Conservation (phyloP, 106 monocot genomes). For the Apostasia ramifera region DNA sequence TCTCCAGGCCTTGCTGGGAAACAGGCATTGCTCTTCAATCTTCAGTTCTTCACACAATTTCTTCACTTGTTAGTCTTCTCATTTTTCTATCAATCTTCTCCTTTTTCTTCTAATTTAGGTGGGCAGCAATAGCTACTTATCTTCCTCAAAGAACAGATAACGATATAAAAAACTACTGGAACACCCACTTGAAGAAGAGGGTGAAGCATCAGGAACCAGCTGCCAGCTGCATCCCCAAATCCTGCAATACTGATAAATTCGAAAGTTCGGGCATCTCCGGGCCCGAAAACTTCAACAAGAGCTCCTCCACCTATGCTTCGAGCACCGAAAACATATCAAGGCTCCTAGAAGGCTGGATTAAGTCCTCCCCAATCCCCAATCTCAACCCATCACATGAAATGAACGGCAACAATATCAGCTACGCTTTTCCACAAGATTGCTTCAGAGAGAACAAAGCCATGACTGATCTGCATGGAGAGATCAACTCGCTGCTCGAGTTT, state of each 20-base stretch:
- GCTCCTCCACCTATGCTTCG: constrained; percentile 34
- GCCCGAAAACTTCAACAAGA: neutral
- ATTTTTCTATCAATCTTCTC: neutral
- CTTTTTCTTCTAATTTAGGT: constrained; percentile 7
- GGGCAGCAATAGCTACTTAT: constrained; percentile 48
- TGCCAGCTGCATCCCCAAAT: neutral
- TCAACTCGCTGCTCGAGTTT: constrained; percentile 8
- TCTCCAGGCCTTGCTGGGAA: constrained; percentile 26
- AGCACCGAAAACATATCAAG: constrained; percentile 56
- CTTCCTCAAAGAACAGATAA: constrained; percentile 53
- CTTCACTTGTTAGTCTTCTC: no score
- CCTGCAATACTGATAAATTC: no score
- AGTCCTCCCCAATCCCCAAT: neutral
- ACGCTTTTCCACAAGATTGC: neutral
- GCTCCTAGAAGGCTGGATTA: constrained; percentile 42
- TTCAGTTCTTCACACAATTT: neutral
- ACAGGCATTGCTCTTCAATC: constrained; percentile 14
- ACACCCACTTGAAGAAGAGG: constrained; percentile 54
- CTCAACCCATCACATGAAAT: neutral
- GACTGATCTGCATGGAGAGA: neutral
- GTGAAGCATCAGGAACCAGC: constrained; percentile 18
- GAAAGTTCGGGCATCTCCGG: no score
- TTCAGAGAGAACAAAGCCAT: neutral
- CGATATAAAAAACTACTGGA: constrained; percentile 61
- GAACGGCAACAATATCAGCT: neutral